Evolutionary conservation across 352 stramenopile genomes (phyloP).

Genomic region (Phytophthora colocasiae): DNA sequence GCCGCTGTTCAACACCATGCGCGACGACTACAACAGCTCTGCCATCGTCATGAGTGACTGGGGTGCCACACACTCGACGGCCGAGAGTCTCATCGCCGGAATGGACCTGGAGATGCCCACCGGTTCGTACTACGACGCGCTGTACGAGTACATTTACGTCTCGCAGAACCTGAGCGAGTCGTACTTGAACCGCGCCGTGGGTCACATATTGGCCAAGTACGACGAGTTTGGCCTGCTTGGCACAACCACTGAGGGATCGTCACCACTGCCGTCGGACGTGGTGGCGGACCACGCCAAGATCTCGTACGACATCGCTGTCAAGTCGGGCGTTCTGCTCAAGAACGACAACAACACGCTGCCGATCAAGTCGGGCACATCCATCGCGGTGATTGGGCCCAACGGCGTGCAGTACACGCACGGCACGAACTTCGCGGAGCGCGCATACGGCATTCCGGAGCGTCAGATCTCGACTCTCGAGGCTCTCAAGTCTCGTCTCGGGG

Average conservation of each 20-base stretch:
- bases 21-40: conserved; percentile 42
- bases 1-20: conserved; percentile 40
- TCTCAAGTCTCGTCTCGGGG: conserved; percentile 31
- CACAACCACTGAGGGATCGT: conserved; percentile 34
- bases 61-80: conserved; percentile 36
- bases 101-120: conserved; percentile 44
- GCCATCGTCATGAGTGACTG: conserved; percentile 44
- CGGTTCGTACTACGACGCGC: conserved; percentile 40
- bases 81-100: conserved; percentile 39
- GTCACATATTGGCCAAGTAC: conserved; percentile 43
- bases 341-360: conserved; percentile 37
- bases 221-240: conserved; percentile 39
- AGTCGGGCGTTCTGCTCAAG: conserved; percentile 42
- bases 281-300: conserved; percentile 33
- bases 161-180: conserved; percentile 43
- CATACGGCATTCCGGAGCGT: conserved; percentile 38
- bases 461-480: conserved; percentile 34
- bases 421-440: conserved; percentile 41
- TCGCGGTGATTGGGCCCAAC: conserved; percentile 44
- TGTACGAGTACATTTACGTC: conserved; percentile 48
- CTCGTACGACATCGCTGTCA: conserved; percentile 44
- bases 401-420: conserved; percentile 45
- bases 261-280: conserved; percentile 29
- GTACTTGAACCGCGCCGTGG: conserved; percentile 39
- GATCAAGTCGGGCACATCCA: conserved; percentile 22